These are phyloP conservation scores for Suhomyces panamericanus DNA, from an alignment of 1,139 yeast species.

Conservation along the genomic window DNA sequence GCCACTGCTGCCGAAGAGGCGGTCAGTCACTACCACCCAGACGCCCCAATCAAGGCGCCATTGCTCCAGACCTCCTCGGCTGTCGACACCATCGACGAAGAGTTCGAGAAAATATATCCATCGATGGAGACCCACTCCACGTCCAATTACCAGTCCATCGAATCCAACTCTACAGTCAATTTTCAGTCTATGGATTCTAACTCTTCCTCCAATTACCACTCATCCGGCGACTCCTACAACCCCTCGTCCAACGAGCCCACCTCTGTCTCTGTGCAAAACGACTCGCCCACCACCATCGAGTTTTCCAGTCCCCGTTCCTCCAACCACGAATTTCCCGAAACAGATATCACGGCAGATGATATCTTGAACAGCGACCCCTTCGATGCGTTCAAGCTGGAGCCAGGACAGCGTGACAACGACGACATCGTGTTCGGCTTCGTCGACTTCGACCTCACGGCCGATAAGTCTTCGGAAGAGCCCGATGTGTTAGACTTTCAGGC, in stretches of 20 bases:
- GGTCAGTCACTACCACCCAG: not conserved
- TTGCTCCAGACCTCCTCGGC: not conserved
- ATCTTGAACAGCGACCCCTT: conserved; percentile 27
- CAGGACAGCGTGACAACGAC: not conserved
- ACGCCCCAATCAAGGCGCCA: not conserved
- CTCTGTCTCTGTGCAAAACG: conserved; percentile 4
- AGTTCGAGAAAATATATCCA: not conserved
- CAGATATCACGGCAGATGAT: conserved; percentile 25
- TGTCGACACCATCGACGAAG: not conserved
- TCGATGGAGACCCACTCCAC: not conserved
- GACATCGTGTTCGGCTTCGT: conserved; percentile 8
- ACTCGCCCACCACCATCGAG: conserved; percentile 22
- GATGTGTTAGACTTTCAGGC: not conserved
- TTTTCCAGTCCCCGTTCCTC: conserved; percentile 16
- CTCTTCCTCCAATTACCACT: too few species aligned
- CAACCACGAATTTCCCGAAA: conserved; percentile 3
- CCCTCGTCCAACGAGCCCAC: conserved; percentile 7
- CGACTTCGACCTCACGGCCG: conserved; percentile 13
- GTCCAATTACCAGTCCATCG: not conserved
- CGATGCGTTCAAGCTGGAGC: conserved; percentile 14
- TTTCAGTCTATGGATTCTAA: too few species aligned
- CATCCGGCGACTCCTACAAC: not conserved
- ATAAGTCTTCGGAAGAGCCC: conserved; percentile 8
- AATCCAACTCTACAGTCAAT: not conserved
- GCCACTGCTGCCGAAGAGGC: conserved; percentile 3